These are phyloP conservation scores for Picea abies DNA, from an alignment of 83 land plant species.

Conservation along the genomic window DNA sequence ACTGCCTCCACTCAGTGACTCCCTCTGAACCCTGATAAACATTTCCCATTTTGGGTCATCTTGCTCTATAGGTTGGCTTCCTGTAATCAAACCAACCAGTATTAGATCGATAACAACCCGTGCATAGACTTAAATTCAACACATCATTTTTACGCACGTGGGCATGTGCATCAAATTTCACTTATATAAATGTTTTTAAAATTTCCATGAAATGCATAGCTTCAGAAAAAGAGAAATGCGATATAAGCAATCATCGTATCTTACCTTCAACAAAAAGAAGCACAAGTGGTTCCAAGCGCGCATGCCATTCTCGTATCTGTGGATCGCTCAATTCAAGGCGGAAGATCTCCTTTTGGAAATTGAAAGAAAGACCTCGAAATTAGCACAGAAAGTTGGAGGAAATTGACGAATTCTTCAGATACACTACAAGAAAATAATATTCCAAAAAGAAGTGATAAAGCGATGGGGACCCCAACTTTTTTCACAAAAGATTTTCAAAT, in stretches of 20 bases:
- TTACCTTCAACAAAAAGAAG: constrained; percentile 89
- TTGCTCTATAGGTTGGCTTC: constrained; percentile 77
- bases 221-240: neutral
- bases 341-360: constrained; percentile 39
- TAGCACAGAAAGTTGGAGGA: neutral
- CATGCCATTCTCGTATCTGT: constrained; percentile 64
- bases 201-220: neutral
- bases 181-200: neutral
- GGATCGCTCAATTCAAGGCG: constrained; percentile 41
- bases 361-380: neutral
- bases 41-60: constrained; percentile 92
- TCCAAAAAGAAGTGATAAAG: neutral
- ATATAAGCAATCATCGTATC: neutral
- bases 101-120: neutral
- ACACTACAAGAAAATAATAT: neutral
- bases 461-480: neutral
- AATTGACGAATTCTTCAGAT: neutral
- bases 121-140: too few relatives aligned
- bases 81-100: constrained; percentile 27
- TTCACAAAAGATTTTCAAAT: neutral
- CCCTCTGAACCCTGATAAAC: constrained; percentile 59
- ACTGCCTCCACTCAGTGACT: constrained; percentile 22
- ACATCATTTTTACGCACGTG: too few relatives aligned
- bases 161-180: neutral
- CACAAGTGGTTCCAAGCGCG: constrained; percentile 76